Base-by-base conservation (phyloP, 805 yeast species). In the Candida orba region DNA sequence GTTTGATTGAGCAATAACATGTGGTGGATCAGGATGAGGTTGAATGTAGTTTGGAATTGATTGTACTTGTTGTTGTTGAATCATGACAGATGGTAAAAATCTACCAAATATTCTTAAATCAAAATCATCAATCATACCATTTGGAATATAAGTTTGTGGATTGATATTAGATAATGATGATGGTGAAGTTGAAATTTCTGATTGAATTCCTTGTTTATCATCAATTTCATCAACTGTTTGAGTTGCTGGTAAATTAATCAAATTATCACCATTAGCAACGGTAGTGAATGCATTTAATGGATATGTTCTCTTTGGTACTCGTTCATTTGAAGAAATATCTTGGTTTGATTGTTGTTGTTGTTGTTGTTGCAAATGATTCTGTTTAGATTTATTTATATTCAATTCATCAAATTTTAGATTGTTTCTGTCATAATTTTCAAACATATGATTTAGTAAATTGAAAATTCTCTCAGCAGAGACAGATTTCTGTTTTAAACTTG, bases 51-150 rank as follows among this genome's bases (percentile, higher is more conserved):
- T 30, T n/a, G 15, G 32, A 30, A 23, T n/a, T 34, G 37, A 10
- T 10, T 29, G 14, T 22, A 39, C 6, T 27, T 36, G 17, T 10
- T 33, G 40, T 7, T 17, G 61, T 24, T 47, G 45, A 6, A 79
- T 68, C 91, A 85, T 84, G 56, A 83, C 84, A 0, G 93, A 89
- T 1, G 95, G 95, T 36, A 86, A 59, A 48, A 82, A 81, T 27
- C 82, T 67, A 1, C 95, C 95, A 67, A 88, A 87, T 15, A 88
- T 71, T 56, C 86, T 89, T 48, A 84, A 74, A 58, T 88, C 96
- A 41, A 88, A 65, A 48, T 81, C 83, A 59, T 87, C 95, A 69
- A 86, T 81, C 30, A 83, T 79, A 2, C 91, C 90, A 23, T 33
- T 40, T 9, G 46, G 37, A 8, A 40, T 40, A 18, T 40, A 40